A percentile compares a stretch with the other conserved stretches of the same genome.
phyloP scores from a whole-genome alignment of 345 rosid species.

The Linum trigynum region DNA sequence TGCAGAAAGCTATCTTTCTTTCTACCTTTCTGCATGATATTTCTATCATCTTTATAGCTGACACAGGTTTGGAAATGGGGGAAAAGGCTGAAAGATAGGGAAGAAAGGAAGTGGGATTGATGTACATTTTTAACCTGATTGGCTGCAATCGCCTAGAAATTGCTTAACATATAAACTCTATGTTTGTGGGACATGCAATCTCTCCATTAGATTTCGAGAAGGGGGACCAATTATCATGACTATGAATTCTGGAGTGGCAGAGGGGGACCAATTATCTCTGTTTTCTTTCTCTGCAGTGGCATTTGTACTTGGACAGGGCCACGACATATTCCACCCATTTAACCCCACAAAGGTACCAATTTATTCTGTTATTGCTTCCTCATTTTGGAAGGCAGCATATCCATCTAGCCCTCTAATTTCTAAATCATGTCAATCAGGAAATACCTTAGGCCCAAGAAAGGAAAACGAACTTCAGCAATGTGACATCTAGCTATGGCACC shows the following conservation, averaged over 20 bases:
- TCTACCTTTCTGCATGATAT: neutral
- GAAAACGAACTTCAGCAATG: too few species aligned
- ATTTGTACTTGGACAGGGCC: neutral
- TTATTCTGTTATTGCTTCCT: neutral
- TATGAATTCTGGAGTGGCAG: neutral
- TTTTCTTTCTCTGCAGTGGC: neutral
- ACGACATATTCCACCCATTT: neutral
- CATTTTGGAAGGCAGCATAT: too few species aligned
- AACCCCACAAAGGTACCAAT: neutral
- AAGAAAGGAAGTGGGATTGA: too few species aligned
- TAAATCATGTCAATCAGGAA: too few species aligned
- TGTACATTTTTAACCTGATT: too few species aligned
- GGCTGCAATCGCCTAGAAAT: too few species aligned
- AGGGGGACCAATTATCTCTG: neutral
- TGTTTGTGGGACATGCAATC: too few species aligned
- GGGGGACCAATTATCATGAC: neutral
- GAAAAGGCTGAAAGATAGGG: too few species aligned
- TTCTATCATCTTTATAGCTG: neutral
- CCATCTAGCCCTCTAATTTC: too few species aligned
- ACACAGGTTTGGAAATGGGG: neutral
- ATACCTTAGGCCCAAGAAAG: too few species aligned
- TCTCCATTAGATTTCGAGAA: neutral
- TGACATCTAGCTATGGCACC: too few species aligned
- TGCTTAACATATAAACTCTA: too few species aligned
- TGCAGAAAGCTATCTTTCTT: neutral